These are phyloP conservation scores for Murraya paniculata DNA, from an alignment of 345 rosid species.

Conservation along the genomic window DNA sequence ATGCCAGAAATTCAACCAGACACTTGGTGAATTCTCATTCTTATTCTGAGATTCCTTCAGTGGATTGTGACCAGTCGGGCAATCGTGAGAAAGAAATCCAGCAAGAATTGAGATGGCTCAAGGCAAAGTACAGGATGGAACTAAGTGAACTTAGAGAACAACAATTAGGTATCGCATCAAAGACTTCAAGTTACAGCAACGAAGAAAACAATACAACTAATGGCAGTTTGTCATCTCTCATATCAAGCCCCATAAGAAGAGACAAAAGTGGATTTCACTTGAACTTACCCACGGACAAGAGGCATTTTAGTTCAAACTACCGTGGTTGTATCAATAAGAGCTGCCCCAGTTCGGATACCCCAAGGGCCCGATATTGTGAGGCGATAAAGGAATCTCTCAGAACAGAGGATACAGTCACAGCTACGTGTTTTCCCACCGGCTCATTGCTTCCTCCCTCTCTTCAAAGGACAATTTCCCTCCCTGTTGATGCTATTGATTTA, in stretches of 20 bases:
- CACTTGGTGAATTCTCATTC: constrained; percentile 36
- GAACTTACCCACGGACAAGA: constrained; percentile 9
- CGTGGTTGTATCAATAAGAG: constrained; percentile 16
- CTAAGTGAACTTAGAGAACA: constrained; percentile 55
- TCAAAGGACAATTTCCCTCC: constrained; percentile 65
- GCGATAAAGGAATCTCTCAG: constrained; percentile 22
- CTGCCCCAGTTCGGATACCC: constrained; percentile 34
- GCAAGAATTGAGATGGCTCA: constrained; percentile 65
- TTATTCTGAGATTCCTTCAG: constrained; percentile 24
- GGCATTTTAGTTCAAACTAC: constrained; percentile 17
- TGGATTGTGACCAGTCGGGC: constrained; percentile 29
- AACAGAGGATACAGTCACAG: constrained; percentile 15
- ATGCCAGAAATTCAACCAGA: constrained; percentile 25
- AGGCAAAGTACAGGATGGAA: constrained; percentile 59
- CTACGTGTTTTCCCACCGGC: constrained; percentile 34
- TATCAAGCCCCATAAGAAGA: constrained; percentile 14
- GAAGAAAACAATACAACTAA: constrained; percentile 19
- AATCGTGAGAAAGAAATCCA: constrained; percentile 41
- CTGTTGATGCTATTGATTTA: constrained; percentile 61
- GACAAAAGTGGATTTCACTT: constrained; percentile 14
- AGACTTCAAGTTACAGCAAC: constrained; percentile 24
- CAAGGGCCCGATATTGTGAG: constrained; percentile 29
- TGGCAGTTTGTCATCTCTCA: constrained; percentile 11
- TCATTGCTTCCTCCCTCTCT: constrained; percentile 48
- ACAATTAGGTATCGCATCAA: constrained; percentile 31